Evolutionary conservation across 169 alveolate species (phyloP).

Genomic region (Cryptosporidium sp.): DNA sequence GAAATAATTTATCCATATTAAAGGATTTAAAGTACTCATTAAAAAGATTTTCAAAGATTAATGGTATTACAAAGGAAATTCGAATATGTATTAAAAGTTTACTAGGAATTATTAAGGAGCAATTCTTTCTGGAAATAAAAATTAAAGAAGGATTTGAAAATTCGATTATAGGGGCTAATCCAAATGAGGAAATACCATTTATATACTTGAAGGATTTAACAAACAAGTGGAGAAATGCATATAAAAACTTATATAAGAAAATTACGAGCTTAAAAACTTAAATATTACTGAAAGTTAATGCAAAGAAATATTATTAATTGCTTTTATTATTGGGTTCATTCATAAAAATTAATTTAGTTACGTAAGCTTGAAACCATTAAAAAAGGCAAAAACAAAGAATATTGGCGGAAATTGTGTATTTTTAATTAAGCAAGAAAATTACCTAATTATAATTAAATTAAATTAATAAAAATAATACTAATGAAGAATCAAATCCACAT

Average conservation of each 20-base stretch:
- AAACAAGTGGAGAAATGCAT: slow-evolving; percentile 69
- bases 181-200: slow-evolving; percentile 42
- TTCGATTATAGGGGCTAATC: background rate
- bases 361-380: background rate
- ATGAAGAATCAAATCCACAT: background rate
- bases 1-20: background rate
- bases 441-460: background rate
- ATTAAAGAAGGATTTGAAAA: background rate
- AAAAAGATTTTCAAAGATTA: slow-evolving; percentile 14
- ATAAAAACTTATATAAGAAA: slow-evolving; percentile 11
- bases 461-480: background rate
- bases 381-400: background rate
- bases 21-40: slow-evolving; percentile 26
- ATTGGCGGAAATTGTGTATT: slow-evolving; percentile 2
- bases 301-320: background rate
- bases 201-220: slow-evolving; percentile 59
- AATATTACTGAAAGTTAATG: background rate
- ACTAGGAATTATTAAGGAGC: slow-evolving; percentile 56
- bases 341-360: background rate
- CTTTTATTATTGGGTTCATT: background rate
- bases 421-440: slow-evolving; percentile 1
- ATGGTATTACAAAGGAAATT: slow-evolving; percentile 13
- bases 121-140: slow-evolving; percentile 51
- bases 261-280: slow-evolving; percentile 12
- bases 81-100: slow-evolving; percentile 24